Conservation (phyloP, 129 eudicot species). For the Flaveria trinervia region DNA sequence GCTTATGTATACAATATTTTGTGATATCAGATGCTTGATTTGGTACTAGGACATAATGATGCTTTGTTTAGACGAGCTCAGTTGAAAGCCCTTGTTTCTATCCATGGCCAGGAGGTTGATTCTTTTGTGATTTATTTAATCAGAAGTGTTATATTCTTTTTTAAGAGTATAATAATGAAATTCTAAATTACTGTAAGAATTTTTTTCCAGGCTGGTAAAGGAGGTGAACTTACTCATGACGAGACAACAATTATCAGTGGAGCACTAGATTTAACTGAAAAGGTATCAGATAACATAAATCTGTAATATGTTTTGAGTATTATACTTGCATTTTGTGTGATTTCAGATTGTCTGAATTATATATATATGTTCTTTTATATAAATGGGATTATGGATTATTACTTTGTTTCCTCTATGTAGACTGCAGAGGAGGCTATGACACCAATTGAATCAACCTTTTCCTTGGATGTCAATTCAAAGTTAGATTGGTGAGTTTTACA, state of each 20-base stretch:
- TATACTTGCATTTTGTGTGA: conserved; percentile 5
- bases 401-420: conserved; percentile 42
- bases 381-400: neutral
- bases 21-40: conserved; percentile 73
- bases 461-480: conserved; percentile 91
- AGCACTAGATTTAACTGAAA: conserved; percentile 95
- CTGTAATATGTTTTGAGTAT: neutral
- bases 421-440: conserved; percentile 99
- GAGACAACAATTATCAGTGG: conserved; percentile 98
- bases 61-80: conserved; percentile 93
- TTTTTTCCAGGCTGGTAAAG: conserved; percentile 81
- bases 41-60: conserved; percentile 81
- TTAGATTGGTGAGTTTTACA: conserved; percentile 73
- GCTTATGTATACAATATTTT: conserved; percentile 21
- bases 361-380: neutral
- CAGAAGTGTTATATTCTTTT: neutral
- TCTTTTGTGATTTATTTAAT: conserved; percentile 10
- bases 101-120: conserved; percentile 79
- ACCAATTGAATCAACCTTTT: conserved; percentile 97
- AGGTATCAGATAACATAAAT: conserved; percentile 49
- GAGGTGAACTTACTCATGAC: conserved; percentile 97
- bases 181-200: neutral
- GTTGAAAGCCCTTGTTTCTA: conserved; percentile 92
- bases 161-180: neutral
- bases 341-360: neutral